Conservation (phyloP, 2,329 filamentous ascomycete species). For the Teratosphaeria pseudoeucalypti region DNA sequence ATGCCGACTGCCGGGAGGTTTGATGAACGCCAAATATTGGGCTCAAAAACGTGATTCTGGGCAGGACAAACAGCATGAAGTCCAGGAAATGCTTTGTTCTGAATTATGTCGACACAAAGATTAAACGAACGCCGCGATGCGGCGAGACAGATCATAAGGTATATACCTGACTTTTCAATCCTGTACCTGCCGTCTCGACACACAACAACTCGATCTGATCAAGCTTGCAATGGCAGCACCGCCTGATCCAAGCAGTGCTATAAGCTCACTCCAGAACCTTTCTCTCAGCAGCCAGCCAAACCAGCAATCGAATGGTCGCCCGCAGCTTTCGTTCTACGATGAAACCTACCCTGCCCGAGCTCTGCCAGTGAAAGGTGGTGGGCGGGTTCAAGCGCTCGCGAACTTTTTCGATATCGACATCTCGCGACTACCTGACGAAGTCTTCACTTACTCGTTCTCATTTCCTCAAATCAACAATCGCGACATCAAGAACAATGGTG, state of each 20-base stretch:
- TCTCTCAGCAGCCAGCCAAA: background rate
- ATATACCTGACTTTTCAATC: background rate
- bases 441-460: background rate
- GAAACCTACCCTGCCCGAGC: background rate
- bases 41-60: too few species aligned
- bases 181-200: background rate
- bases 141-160: background rate
- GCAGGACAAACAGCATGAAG: too few species aligned
- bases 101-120: background rate
- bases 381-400: background rate
- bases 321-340: background rate
- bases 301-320: background rate
- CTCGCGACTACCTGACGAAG: background rate
- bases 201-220: background rate
- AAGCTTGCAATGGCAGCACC: background rate
- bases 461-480: background rate
- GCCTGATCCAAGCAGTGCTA: background rate
- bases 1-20: too few species aligned
- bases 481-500: background rate
- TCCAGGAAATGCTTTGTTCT: background rate
- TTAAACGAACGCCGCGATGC: too few species aligned
- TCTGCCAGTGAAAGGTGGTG: background rate
- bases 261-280: background rate
- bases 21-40: too few species aligned
- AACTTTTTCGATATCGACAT: background rate